Evolutionary conservation across 2,329 filamentous ascomycete species (phyloP), one percentile per base, ranked within the genome.

Genomic region (Aspergillus ibericus): DNA sequence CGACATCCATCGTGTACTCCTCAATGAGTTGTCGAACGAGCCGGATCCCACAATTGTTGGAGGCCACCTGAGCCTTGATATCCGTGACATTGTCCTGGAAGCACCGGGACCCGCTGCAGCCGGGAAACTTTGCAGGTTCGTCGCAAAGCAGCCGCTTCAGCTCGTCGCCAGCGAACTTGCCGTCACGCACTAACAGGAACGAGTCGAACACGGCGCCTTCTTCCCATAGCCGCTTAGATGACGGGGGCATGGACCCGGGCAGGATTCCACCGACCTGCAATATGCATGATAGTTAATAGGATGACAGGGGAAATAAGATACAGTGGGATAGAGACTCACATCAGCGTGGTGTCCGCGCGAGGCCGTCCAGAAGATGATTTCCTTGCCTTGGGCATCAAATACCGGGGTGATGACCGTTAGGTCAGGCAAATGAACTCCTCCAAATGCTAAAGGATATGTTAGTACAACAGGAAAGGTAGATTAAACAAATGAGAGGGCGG

Each of bases 51-150:
- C 91, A 92, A 67, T 91, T 88, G 66, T 95, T 93, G 8, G 90
- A 89, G 1, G 91, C 89, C 5, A 93, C 86, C 69, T 93, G 90
- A 0, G 91, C 91, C 74, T 92, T 92, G 40, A 95, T 80, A 70
- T 95, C 91, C 60, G 90, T 91, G 67, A 95, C 80, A 69, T 95
- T 95, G 71, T 95, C 91, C 10, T 84, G 84, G 0, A 93, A 79
- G 68, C 88, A 90, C 53, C 90, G 81, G 0, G 90, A 92, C 1
- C 90, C 90, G 63, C 84, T 88, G 76, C 90, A 93, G 2, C 87
- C 89, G 1, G 87, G 86, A 63, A 88, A 85, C 65, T 86, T 79
- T 0, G 88, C 89, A 0, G 91, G 90, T 62, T 92, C 88, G 10
- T 85, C 77, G 53, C 88, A 85, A 1, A 93, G 79, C 1, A 90